Conservation (phyloP, 163 green algal species). For the Smithsoniella earleae region DNA sequence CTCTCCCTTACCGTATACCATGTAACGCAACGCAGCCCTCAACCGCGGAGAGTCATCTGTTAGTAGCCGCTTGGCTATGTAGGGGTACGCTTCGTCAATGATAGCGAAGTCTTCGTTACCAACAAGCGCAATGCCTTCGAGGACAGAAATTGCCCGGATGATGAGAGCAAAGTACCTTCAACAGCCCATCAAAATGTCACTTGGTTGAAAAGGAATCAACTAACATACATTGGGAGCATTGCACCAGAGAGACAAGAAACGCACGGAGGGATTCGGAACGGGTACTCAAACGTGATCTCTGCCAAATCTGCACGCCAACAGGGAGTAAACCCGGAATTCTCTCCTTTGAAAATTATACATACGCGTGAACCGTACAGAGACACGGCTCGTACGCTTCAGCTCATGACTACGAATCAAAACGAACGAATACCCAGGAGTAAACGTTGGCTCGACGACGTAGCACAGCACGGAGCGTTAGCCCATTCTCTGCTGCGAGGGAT, state of each 20-base stretch:
- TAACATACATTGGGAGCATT: neutral
- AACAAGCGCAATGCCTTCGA: conserved; percentile 90
- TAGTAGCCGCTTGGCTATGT: conserved; percentile 83
- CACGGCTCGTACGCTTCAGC: too few relatives aligned
- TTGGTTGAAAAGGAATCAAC: neutral
- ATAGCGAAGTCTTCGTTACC: conserved; percentile 91
- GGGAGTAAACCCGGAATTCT: too few relatives aligned
- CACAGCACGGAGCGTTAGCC: too few relatives aligned
- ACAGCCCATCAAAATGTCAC: neutral
- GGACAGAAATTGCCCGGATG: conserved; percentile 88
- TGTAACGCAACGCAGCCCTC: conserved; percentile 60
- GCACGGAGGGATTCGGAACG: conserved; percentile 62
- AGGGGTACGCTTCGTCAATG: conserved; percentile 96
- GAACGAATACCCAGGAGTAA: too few relatives aligned
- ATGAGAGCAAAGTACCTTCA: conserved; percentile 91
- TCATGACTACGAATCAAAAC: too few relatives aligned
- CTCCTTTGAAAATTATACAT: too few relatives aligned
- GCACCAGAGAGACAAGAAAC: neutral
- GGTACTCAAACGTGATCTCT: conserved; percentile 95
- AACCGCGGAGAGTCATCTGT: conserved; percentile 82
- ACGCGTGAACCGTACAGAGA: too few relatives aligned
- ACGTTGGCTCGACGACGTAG: too few relatives aligned
- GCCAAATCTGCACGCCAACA: too few relatives aligned
- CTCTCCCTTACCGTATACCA: conserved; percentile 68
- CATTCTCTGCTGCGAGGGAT: too few relatives aligned